Conservation (phyloP, 2,329 filamentous ascomycete species). For the Hypoxylon sp. region DNA sequence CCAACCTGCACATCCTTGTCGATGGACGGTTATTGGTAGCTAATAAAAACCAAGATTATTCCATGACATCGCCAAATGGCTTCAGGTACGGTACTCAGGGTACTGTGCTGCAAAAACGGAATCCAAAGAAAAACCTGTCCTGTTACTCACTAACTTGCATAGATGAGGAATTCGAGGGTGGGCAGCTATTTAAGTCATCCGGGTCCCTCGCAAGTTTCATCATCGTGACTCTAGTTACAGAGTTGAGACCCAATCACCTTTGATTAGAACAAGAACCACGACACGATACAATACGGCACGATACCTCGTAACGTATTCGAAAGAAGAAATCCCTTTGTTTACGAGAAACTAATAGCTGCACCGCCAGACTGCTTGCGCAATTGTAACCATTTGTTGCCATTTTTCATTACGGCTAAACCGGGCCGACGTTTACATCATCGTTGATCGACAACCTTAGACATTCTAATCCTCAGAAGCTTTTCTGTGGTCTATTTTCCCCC, state of each 20-base stretch:
- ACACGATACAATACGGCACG: constrained; percentile 8
- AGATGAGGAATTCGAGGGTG: constrained; percentile 12
- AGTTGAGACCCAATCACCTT: constrained; percentile 27
- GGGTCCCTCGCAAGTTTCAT: constrained; percentile 42
- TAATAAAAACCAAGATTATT: constrained; percentile 45
- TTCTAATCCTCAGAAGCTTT: constrained; percentile 15
- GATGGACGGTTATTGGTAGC: constrained; percentile 32
- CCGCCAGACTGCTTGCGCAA: constrained; percentile 31
- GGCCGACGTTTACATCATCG: constrained; percentile 39
- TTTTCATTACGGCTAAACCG: constrained; percentile 32
- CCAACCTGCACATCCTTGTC: constrained; percentile 36
- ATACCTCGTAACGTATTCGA: constrained; percentile 12
- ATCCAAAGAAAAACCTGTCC: constrained; percentile 15
- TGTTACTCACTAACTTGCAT: constrained; percentile 31
- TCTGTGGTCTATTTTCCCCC: constrained; percentile 9
- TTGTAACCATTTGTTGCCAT: constrained; percentile 28
- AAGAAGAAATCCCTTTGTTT: constrained; percentile 24
- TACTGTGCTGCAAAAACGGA: constrained; percentile 31
- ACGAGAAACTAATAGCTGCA: constrained; percentile 22
- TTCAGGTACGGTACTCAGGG: constrained; percentile 40
- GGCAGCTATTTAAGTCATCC: constrained; percentile 40
- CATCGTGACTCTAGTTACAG: constrained; percentile 42
- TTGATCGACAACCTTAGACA: constrained; percentile 35
- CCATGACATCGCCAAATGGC: constrained; percentile 45
- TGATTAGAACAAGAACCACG: constrained; percentile 5